Evolutionary conservation across 2,329 filamentous ascomycete species (phyloP), one percentile per base, ranked within the genome.

Genomic region (Paecilomyces sp.): DNA sequence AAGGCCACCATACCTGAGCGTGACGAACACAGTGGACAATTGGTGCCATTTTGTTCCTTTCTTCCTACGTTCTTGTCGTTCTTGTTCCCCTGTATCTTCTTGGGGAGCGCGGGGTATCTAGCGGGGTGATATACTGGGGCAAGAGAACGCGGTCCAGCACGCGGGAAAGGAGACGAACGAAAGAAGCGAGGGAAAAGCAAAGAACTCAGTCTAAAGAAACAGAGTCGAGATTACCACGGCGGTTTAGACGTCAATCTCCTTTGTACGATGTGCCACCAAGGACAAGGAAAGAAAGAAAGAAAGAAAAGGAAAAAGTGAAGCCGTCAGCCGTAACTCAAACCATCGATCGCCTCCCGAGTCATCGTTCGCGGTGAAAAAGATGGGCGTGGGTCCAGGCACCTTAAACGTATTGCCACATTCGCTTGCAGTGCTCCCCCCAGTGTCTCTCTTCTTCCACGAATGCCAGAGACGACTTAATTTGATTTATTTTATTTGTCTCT

Each of bases 1-100:
- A 31, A 5, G 31, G n/a, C 15, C 22, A 25, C 25, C 69, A 36
- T 71, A 78, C 76, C 70, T 79, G 77, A 25, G 77, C 77, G 66
- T 80, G 77, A 62, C 77, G 77, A 57, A 79, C 75, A 61, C 73
- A 75, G 59, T 79, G 76, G 41, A 79, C 68, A 52, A 74, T 71
- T 0, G 77, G 77, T 36, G 77, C 64, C 77, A 79, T 78, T 31
- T 15, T 47, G 41, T 15, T 71, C 25, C 11, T 1, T 24, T 11
- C 18, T 51, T 24, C 47, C 11, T 51, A 13, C 22, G 15, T 18
- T n/a, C 47, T 51, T 18, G 9, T 24, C 22, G 15, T 18, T n/a
- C 47, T 51, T 18, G 9, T 24, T 53, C 9, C 13, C 11, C 13
- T 30, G 18, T 28, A 11, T 25, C 22, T n/a, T 12, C 33, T 50